phyloP scores from a whole-genome alignment of 2,329 filamentous ascomycete genomes.

The Coniochaeta ligniaria region DNA sequence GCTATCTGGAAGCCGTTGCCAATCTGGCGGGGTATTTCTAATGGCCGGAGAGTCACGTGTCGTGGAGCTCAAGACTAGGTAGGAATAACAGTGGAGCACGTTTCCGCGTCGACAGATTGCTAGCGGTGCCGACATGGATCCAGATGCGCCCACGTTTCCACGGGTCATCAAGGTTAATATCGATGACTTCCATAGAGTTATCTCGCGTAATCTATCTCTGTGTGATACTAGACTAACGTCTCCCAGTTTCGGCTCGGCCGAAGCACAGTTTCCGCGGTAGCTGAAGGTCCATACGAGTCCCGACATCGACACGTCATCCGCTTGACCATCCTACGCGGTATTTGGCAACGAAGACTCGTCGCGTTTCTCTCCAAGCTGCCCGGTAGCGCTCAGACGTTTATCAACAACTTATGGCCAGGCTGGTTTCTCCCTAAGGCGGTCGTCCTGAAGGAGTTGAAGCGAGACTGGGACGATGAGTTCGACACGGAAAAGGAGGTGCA shows the following conservation, averaged over 20 bases:
- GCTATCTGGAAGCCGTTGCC: no score
- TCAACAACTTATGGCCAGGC: not conserved
- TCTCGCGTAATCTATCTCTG: not conserved
- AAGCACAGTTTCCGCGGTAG: not conserved
- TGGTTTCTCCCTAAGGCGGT: not conserved
- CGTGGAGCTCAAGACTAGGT: no score
- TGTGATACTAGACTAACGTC: not conserved
- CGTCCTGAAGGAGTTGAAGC: conserved; percentile 14
- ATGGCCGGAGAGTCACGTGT: no score
- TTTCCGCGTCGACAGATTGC: no score
- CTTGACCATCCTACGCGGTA: not conserved
- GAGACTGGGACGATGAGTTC: conserved; percentile 18
- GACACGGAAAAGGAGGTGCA: conserved; percentile 15
- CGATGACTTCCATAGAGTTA: not conserved
- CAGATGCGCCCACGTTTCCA: not conserved
- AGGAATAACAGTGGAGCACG: no score
- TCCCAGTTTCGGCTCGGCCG: not conserved
- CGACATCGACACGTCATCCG: not conserved
- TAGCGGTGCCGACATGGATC: no score
- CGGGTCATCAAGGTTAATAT: not conserved
- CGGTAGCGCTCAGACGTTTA: not conserved
- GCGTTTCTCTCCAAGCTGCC: not conserved
- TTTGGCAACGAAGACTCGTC: not conserved
- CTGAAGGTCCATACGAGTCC: not conserved
- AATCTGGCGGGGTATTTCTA: no score